Conservation (phyloP, 2,329 filamentous ascomycete genomes). For the Seiridium unicorne region DNA sequence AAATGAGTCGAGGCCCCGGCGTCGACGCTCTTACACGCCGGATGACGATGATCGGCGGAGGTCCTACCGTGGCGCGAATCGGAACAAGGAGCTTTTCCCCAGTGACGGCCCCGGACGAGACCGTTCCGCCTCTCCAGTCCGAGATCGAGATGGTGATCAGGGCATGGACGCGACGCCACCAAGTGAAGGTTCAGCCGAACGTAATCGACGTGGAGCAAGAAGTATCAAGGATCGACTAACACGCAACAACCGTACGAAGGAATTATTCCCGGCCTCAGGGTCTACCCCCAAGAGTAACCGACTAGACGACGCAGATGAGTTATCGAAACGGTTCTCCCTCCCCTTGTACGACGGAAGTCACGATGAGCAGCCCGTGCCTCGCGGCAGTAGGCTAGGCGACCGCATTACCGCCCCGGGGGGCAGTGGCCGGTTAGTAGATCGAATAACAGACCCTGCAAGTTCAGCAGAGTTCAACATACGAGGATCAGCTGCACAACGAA, state of each 20-base stretch:
- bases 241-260: conserved; percentile 45
- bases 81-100: conserved; percentile 65
- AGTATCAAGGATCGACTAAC: conserved; percentile 41
- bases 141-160: conserved; percentile 40
- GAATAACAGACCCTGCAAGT: conserved; percentile 28
- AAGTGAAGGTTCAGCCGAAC: conserved; percentile 28
- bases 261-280: conserved; percentile 55
- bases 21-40: conserved; percentile 35
- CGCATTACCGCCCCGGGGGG: conserved; percentile 23
- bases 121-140: conserved; percentile 51
- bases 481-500: conserved; percentile 49
- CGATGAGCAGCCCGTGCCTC: conserved; percentile 20
- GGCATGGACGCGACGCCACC: conserved; percentile 31
- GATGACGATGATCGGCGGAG: conserved; percentile 16
- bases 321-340: conserved; percentile 46
- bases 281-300: conserved; percentile 39
- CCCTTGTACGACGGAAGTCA: conserved; percentile 45
- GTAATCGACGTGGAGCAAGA: conserved; percentile 43
- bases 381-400: conserved; percentile 22
- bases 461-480: conserved; percentile 55
- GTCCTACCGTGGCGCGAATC: conserved; percentile 37
- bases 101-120: conserved; percentile 32
- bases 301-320: conserved; percentile 51
- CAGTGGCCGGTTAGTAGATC: conserved; percentile 29
- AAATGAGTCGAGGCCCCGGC: conserved; percentile 16